These are phyloP conservation scores for Monosporascus sp. DNA, from an alignment of 2,329 filamentous ascomycete genomes.

Conservation along the genomic window DNA sequence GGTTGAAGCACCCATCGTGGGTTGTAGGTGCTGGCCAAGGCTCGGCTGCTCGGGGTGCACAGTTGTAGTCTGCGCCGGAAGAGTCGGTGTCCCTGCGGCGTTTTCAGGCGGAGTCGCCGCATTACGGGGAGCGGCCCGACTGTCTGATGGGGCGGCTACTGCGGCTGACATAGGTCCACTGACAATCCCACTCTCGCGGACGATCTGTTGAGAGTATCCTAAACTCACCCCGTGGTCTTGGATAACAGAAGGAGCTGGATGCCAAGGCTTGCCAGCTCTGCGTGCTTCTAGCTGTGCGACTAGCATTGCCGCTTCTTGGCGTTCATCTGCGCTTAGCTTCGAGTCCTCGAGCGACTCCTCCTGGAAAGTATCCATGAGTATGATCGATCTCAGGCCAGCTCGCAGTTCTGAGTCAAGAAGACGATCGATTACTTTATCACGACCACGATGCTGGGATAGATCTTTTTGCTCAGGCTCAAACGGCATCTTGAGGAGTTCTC, in stretches of 20 bases:
- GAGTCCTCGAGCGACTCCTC: constrained; percentile 57
- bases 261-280: constrained; percentile 7
- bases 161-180: not conserved
- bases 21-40: not conserved
- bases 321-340: constrained; percentile 55
- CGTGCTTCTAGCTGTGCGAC: constrained; percentile 20
- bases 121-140: not conserved
- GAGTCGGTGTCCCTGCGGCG: not conserved
- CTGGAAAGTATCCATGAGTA: constrained; percentile 68
- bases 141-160: not conserved
- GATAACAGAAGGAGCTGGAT: not conserved
- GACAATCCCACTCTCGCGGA: not conserved
- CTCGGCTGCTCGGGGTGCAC: not conserved
- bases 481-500: constrained; percentile 56
- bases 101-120: not conserved
- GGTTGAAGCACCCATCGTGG: constrained; percentile 6
- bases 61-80: not conserved
- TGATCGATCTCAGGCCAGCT: constrained; percentile 48
- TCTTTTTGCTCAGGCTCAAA: constrained; percentile 46
- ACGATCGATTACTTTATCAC: constrained; percentile 56
- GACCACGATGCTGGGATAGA: constrained; percentile 49
- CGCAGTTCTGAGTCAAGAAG: constrained; percentile 35
- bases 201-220: not conserved
- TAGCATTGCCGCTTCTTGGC: constrained; percentile 44
- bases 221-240: not conserved